A percentile compares a stretch with the other conserved stretches of the same genome.
phyloP scores from a whole-genome alignment of 345 rosid species.

The Gossypium mustelinum region DNA sequence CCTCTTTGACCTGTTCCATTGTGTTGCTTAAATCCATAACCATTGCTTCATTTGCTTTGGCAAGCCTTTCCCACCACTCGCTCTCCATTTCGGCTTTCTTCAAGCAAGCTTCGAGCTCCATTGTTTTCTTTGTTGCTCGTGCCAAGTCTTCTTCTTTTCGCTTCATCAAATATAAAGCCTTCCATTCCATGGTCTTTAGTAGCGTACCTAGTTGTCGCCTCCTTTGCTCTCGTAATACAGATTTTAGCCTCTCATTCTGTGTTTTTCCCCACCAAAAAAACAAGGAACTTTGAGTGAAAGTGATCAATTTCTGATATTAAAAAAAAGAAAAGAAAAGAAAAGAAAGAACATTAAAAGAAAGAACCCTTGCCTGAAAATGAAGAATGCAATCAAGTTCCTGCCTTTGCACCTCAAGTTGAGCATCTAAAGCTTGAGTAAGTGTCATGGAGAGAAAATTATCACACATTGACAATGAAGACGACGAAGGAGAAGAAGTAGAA shows the following conservation, averaged over 20 bases:
- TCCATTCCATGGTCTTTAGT: conserved; percentile 26
- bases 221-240: conserved; percentile 31
- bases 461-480: conserved; percentile 17
- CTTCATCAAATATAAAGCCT: conserved; percentile 23
- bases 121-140: conserved; percentile 28
- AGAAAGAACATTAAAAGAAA: not conserved
- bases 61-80: conserved; percentile 31
- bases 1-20: conserved; percentile 23
- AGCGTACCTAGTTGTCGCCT: conserved; percentile 25
- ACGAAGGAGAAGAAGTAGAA: conserved; percentile 5
- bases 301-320: not conserved
- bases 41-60: conserved; percentile 35
- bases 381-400: conserved; percentile 25
- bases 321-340: not conserved
- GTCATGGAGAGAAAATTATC: conserved; percentile 19
- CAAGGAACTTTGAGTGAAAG: not conserved
- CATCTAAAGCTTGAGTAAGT: conserved; percentile 23
- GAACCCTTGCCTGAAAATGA: not conserved
- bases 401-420: conserved; percentile 37
- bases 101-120: conserved; percentile 39
- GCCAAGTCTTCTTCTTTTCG: conserved; percentile 39
- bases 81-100: conserved; percentile 32
- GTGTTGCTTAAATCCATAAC: conserved; percentile 31
- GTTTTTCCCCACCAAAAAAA: not conserved
- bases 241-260: conserved; percentile 36